Percentiles rank a stretch among this genome's conserved stretches.
phyloP scores from a whole-genome alignment of 192 early-diverging fungal species.

The Coemansia sp. region DNA sequence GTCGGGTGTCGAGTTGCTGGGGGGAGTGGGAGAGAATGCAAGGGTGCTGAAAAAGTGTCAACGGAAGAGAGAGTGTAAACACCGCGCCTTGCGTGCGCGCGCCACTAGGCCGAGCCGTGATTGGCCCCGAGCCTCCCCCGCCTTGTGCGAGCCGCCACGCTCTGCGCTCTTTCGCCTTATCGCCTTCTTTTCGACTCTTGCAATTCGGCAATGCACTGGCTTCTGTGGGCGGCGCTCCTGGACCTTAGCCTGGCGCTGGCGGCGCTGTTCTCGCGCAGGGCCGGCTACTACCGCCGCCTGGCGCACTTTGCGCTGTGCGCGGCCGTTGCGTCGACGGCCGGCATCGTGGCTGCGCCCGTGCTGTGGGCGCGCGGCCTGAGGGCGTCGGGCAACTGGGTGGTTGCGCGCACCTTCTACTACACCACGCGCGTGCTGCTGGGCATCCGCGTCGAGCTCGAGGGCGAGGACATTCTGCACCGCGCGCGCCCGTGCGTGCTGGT shows the following conservation, averaged over 20 bases:
- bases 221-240: slow-evolving; percentile 21
- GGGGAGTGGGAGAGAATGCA: not conserved
- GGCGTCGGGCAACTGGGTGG: slow-evolving; percentile 62
- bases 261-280: slow-evolving; percentile 30
- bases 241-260: slow-evolving; percentile 25
- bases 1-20: not conserved
- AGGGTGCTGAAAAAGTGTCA: slow-evolving; percentile 2
- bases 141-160: not conserved
- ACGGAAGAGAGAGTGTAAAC: not conserved
- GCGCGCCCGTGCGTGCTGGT: slow-evolving; percentile 63
- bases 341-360: slow-evolving; percentile 53
- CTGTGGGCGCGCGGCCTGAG: slow-evolving; percentile 56
- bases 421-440: slow-evolving; percentile 54
- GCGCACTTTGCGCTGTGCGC: slow-evolving; percentile 33
- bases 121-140: not conserved
- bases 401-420: slow-evolving; percentile 56
- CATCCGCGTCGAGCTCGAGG: slow-evolving; percentile 58
- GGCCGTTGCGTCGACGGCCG: slow-evolving; percentile 48
- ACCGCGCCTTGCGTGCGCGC: not conserved
- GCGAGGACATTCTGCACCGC: slow-evolving; percentile 52
- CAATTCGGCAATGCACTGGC: slow-evolving; percentile 35
- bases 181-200: not conserved
- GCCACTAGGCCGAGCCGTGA: not conserved
- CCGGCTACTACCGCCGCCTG: slow-evolving; percentile 20
- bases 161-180: not conserved